phyloP scores from a whole-genome alignment of 176 grass and related monocot genomes.

The Ensete glaucum region DNA sequence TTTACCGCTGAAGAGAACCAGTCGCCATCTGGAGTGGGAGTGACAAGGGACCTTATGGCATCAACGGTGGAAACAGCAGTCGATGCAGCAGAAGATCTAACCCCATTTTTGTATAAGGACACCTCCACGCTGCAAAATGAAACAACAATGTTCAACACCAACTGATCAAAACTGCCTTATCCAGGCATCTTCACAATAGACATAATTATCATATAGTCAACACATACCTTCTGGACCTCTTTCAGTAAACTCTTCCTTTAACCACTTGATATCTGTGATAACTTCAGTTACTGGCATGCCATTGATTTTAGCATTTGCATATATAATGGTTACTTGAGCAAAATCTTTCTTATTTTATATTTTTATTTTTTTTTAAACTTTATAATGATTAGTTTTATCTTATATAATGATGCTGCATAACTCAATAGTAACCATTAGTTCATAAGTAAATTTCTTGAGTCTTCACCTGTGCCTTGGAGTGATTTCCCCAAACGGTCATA shows the following conservation, averaged over 20 bases:
- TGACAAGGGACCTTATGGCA: slow-evolving; percentile 77
- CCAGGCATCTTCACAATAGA: not conserved
- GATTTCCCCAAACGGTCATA: slow-evolving; percentile 96
- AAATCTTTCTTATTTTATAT: not conserved
- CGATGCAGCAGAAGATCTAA: slow-evolving; percentile 94
- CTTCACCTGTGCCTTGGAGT: slow-evolving; percentile 88
- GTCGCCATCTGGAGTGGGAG: slow-evolving; percentile 72
- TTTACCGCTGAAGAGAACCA: slow-evolving; percentile 93
- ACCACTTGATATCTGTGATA: slow-evolving; percentile 78
- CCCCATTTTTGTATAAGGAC: slow-evolving; percentile 92
- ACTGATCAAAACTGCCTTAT: slow-evolving; percentile 3
- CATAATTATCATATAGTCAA: not conserved
- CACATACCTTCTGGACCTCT: slow-evolving; percentile 70
- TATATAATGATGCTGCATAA: not conserved
- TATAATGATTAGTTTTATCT: not conserved
- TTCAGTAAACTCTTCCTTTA: slow-evolving; percentile 80
- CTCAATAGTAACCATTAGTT: not conserved
- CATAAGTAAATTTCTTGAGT: slow-evolving; percentile 16
- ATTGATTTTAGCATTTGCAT: slow-evolving; percentile 69
- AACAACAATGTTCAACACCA: not conserved
- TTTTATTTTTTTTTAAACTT: not conserved
- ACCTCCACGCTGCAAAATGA: slow-evolving; percentile 62
- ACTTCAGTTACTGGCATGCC: slow-evolving; percentile 72
- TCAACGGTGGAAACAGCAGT: slow-evolving; percentile 88
- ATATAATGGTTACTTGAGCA: not conserved